Evolutionary conservation across 164 flowering plant species (phyloP), one percentile per base, ranked within the genome.

Genomic region (Aristolochia contorta): DNA sequence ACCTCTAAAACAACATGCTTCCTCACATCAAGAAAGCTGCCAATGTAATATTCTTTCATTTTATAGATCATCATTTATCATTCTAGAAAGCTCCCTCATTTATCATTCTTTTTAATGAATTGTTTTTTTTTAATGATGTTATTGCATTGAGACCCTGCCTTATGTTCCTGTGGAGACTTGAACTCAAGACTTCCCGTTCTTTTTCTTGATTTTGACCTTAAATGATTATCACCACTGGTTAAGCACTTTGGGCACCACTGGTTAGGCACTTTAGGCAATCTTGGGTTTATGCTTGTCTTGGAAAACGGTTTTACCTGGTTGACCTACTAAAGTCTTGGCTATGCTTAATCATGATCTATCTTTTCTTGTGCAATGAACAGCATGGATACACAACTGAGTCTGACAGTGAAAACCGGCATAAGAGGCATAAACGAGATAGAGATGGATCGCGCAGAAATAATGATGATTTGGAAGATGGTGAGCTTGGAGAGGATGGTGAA

Each of bases 391-490:
- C 84, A 32, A 81, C 96, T n/a, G 99, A 91, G 70, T 91, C 97
- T 27, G 99, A 89, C 56, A 71, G 82, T 60, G 99, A 89, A 69
- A 78, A 82, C 68, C 75, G 84, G 78, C 95, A 82, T 68, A 94
- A 83, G 72, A 81, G 77, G 60, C 99, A 85, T 65, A 87, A 75
- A 71, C 76, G 89, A 73, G 96, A 94, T 48, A 72, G 87, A n/a
- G 87, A 89, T 71, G 72, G 84, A 54, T 84, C 91, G 21, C 88
- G 85, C 54, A 74, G 83, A 76, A 82, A 69, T 74, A 82, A 84
- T 56, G 99, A 85, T 59, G 99, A 94, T 64, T 94, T 94, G 64
- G 99, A 94, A 77, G 99, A 94, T 77, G 99, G 99, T 56, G 99
- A 93, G 71, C 77, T 90, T 66, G 97, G 99, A 54, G 87, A 85